Base-by-base conservation (phyloP, 2,329 filamentous ascomycete genomes). In the Taxawa tesnikishii region DNA sequence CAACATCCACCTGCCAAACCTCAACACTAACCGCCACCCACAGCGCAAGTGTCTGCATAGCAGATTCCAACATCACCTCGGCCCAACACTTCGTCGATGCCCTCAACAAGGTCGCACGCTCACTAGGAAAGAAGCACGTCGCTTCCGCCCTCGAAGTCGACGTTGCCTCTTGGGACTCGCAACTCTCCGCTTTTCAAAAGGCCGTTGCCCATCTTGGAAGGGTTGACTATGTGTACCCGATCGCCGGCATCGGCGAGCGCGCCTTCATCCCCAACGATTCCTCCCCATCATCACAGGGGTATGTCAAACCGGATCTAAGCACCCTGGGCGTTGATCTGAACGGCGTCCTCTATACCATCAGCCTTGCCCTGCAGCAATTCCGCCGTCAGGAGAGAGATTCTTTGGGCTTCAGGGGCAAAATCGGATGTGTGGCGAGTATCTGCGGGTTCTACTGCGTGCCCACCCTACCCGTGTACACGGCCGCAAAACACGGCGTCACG, bases 1-100 rank as follows among this genome's bases (percentile, higher is more conserved):
- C 24, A 13, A n/a, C 19, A 23, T 23, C 19, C 19, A 8, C 19
- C n/a, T n/a, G n/a, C n/a, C n/a, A n/a, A n/a, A 12, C 10, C 6
- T 18, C 24, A 11, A 19, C 7, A 13, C 15, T 8, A 13, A 12
- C 13, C 12, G 36, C 25, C 8, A 15, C 28, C 15, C 28, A 43
- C 27, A 65, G 62, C 9, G 62, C 69, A 38, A 57, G 62, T 24
- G 63, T 73, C 21, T 64, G 62, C 34, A 65, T 68, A 3, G 55
- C 69, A 17, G 58, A 61, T 36, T 38, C 41, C 18, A 47, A 58
- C 37, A 34, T 49, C n/a, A 7, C 37, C 14, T 41, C 38, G 6
- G 46, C 51, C 6, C 18, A 50, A 34, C 13, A 41, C n/a, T 37
- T 52, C 5, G 49, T 47, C n/a, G 21, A 32, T 11, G 12, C 32